Base-by-base conservation (phyloP, 306 rosid genomes). In the Macrotyloma uniflorum region DNA sequence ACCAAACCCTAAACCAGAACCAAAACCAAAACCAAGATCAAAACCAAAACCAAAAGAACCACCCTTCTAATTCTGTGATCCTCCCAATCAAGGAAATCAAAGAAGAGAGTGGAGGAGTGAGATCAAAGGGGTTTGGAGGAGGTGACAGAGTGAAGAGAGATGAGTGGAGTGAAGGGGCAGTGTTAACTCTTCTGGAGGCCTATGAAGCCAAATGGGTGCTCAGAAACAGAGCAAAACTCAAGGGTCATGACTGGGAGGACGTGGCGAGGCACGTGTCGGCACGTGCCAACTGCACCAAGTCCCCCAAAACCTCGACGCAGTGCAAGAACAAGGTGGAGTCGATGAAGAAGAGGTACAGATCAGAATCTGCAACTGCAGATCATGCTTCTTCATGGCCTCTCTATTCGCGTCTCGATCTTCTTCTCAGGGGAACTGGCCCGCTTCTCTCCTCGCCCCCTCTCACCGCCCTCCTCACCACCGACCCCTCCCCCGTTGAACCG, bases 111-210 rank as follows among this genome's bases (percentile, higher is more conserved):
- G n/a, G 22, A 5, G 24, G 22, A 5, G 24, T 35, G 28, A 63
- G 47, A 36, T 42, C 16, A 42, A 36, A 35, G 20, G 9, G 28
- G 14, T 49, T 77, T 23, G 76, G 78, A 16, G 26, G 82, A 0
- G 54, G 85, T 8, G 96, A 91, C 5, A 86, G 98, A 63, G 51
- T 93, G 23, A 96, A 96, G 82, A 85, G 99, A 49, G 99, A 96
- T 75, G 99, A 96, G 79, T 96, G 99, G 98, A 96, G 99, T 78
- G 99, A 96, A 88, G 99, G 99, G 3, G 99, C 98, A 0, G 98
- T 96, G 32, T 84, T 94, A 0, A 86, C 83, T 10, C 96, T 96
- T 10, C 87, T 96, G 22, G 98, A 96, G 19, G 96, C 94, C 5
- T 93, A 96, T 10, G 97, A 93, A 58, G 30, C 83, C 38, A 96